Percentiles rank a stretch among this genome's conserved stretches.
Evolutionary conservation across 352 stramenopile species (phyloP).

Genomic region (Phytophthora boehmeriae): DNA sequence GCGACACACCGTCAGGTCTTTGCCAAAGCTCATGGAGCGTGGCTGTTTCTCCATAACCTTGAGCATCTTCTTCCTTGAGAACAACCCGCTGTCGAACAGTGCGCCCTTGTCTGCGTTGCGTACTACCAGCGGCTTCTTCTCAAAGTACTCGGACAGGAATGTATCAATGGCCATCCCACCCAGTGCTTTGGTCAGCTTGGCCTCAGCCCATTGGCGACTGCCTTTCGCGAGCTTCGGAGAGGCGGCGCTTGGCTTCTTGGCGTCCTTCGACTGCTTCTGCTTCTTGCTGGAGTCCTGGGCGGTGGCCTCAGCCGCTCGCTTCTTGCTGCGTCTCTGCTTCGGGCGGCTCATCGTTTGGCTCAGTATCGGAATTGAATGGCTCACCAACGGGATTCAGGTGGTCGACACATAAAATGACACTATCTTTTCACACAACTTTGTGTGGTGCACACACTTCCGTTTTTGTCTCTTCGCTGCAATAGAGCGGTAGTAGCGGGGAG

Average conservation of each 20-base stretch:
- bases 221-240: slow-evolving; percentile 18
- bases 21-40: slow-evolving; percentile 51
- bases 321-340: slow-evolving; percentile 50
- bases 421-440: neutral
- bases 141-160: slow-evolving; percentile 81
- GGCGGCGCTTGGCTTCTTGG: slow-evolving; percentile 5
- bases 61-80: slow-evolving; percentile 74
- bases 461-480: slow-evolving; percentile 3
- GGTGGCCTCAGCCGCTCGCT: slow-evolving; percentile 39
- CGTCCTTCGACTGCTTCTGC: slow-evolving; percentile 35
- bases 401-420: slow-evolving; percentile 10
- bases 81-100: slow-evolving; percentile 65
- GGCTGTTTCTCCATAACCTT: slow-evolving; percentile 62
- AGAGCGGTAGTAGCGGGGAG: neutral
- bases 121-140: slow-evolving; percentile 86
- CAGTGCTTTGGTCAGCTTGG: slow-evolving; percentile 53
- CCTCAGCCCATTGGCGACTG: slow-evolving; percentile 33
- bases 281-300: slow-evolving; percentile 44
- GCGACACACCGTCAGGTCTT: slow-evolving; percentile 78
- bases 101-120: slow-evolving; percentile 50
- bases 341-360: slow-evolving; percentile 48
- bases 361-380: slow-evolving; percentile 5
- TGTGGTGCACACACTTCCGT: neutral
- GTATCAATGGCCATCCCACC: slow-evolving; percentile 62
- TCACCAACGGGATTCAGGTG: slow-evolving; percentile 15